These are phyloP conservation scores for Mycena metata DNA, from an alignment of 768 basidiomycete genomes.

Conservation along the genomic window DNA sequence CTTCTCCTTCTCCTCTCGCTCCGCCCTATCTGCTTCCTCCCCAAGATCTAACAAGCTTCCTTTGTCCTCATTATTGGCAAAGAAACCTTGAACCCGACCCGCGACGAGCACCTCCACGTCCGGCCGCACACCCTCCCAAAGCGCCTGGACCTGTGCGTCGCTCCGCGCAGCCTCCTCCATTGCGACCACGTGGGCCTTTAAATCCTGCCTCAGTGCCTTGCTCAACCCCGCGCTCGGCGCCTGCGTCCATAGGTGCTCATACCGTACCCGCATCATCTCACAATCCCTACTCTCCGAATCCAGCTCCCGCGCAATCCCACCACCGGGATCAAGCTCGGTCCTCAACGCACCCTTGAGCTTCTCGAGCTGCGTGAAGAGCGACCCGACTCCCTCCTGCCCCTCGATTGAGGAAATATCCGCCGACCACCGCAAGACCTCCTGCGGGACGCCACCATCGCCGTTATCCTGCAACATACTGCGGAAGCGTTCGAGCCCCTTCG, in stretches of 20 bases:
- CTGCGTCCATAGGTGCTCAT: slow-evolving; percentile 90
- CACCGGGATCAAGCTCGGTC: slow-evolving; percentile 65
- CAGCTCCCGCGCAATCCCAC: slow-evolving; percentile 69
- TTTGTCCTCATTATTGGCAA: slow-evolving; percentile 53
- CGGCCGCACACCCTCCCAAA: slow-evolving; percentile 79
- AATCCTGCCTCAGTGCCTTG: slow-evolving; percentile 78
- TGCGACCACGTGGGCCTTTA: slow-evolving; percentile 80
- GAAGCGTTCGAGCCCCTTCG: slow-evolving; percentile 76
- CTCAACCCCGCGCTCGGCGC: slow-evolving; percentile 82
- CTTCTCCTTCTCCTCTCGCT: slow-evolving; percentile 68
- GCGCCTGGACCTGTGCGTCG: slow-evolving; percentile 77
- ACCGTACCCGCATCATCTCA: slow-evolving; percentile 89
- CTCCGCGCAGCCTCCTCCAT: slow-evolving; percentile 84
- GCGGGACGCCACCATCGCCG: slow-evolving; percentile 75
- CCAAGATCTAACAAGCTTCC: slow-evolving; percentile 71
- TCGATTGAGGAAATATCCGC: slow-evolving; percentile 82
- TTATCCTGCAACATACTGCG: slow-evolving; percentile 77
- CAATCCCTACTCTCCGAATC: slow-evolving; percentile 90
- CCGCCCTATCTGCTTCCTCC: slow-evolving; percentile 71
- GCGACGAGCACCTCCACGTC: slow-evolving; percentile 77
- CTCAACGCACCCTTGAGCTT: slow-evolving; percentile 70
- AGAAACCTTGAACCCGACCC: slow-evolving; percentile 72
- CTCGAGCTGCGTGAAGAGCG: slow-evolving; percentile 69
- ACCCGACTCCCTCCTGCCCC: slow-evolving; percentile 75
- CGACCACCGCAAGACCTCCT: slow-evolving; percentile 79